Evolutionary conservation across 2,329 filamentous ascomycete genomes (phyloP), one percentile per base, ranked within the genome.

Genomic region (Apiospora phragmitis): DNA sequence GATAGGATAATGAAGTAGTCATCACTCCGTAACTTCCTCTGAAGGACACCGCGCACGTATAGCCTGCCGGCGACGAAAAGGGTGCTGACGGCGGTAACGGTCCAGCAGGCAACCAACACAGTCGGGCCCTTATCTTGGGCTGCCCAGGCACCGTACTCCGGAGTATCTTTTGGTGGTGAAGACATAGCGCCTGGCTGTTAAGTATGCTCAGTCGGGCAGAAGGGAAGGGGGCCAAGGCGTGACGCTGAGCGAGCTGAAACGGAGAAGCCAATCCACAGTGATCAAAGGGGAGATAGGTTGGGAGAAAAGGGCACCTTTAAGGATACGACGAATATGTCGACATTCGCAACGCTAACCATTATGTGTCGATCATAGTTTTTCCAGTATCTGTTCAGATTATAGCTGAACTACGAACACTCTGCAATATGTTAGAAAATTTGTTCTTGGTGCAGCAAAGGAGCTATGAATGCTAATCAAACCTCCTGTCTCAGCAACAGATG

Each of bases 11-110:
- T 32, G 14, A 83, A 67, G 65, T 77, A 82, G 71, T 83, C 82
- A 67, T 84, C 82, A 4, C 77, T 66, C 1, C 80, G 76, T 21
- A 82, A 68, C 41, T 77, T 79, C 3, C 76, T 75, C 41, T 81
- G 69, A 26, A 81, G 72, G 14, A 70, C 71, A 0, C 70, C 71
- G 18, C 81, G 76, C 35, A 80, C 78, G 43, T 75, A 80, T 16
- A 81, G 73, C 11, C 81, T 75, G 1, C 76, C 77, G 3, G 71
- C 62, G 4, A 80, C 78, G 16, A 81, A 74, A 14, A 80, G 1
- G 2, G 76, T 74, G 21, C 79, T 78, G 12, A 81, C 26, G 5
- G 73, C 72, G 1, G 79, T 79, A 43, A 81, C 72, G 7, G 76
- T 69, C 74, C 77, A 79, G 26, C 80, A 72, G 9, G 78, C 75